These are phyloP conservation scores for Fagopyrum homotropicum DNA, from an alignment of 148 eudicot genomes.

Conservation along the genomic window DNA sequence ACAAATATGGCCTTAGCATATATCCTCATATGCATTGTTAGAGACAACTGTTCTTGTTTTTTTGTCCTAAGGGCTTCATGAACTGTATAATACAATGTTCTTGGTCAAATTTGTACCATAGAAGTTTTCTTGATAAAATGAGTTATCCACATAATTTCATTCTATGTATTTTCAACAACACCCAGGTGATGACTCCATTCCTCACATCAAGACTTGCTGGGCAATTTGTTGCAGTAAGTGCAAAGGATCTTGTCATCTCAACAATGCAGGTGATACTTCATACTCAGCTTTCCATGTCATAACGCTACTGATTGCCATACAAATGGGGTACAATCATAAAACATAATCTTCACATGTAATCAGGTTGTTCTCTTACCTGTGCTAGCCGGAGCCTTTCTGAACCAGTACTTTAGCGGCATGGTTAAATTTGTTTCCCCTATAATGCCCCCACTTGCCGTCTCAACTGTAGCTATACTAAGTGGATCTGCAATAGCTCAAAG, in stretches of 20 bases:
- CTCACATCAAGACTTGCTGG: constrained; percentile 52
- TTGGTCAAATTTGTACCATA: not conserved
- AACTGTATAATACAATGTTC: not conserved
- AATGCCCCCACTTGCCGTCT: constrained; percentile 13
- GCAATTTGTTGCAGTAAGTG: constrained; percentile 47
- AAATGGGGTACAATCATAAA: not conserved
- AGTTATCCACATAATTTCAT: not conserved
- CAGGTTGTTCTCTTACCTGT: constrained; percentile 12
- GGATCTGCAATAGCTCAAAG: constrained; percentile 13
- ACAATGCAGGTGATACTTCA: constrained; percentile 36
- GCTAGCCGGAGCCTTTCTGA: constrained; percentile 14
- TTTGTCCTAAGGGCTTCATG: not conserved
- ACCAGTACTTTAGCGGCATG: constrained; percentile 11
- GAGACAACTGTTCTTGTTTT: no score
- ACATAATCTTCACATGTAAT: not conserved
- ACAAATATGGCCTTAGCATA: no score
- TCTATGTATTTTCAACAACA: not conserved
- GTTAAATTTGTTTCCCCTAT: constrained; percentile 10
- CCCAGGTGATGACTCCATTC: constrained; percentile 48
- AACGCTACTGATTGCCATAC: not conserved
- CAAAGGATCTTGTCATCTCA: constrained; percentile 38
- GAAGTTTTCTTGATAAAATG: not conserved
- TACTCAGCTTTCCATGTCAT: not conserved
- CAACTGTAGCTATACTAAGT: constrained; percentile 9
- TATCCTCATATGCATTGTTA: no score